Evolutionary conservation across 2,329 filamentous ascomycete genomes (phyloP), one percentile per base, ranked within the genome.

Genomic region (Alternaria consortialis): DNA sequence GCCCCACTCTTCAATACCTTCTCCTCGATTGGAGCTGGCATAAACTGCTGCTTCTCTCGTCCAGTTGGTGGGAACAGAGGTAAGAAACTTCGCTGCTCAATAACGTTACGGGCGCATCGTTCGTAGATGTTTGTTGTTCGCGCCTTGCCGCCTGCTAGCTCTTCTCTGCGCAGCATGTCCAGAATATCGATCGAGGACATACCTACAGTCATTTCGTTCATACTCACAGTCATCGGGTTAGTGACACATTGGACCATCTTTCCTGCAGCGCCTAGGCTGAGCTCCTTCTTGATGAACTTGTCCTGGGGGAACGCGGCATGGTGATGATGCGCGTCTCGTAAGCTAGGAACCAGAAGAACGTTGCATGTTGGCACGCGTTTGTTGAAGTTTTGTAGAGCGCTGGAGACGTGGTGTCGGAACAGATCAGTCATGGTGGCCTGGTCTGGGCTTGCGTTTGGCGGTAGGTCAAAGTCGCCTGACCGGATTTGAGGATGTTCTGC

Each of bases 51-150:
- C 64, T 84, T 87, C 58, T 87, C 84, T 50, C 93, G 85, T 52
- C 91, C 88, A 12, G 89, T 85, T 0, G 94, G 89, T 6, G 95
- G 95, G 74, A 94, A 97, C 1, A 98, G 80, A 0, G 95, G 95
- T 72, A 93, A 93, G 79, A 94, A 98, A 74, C 95, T 93, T 7
- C 94, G 84, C 80, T 98, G 95, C 79, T 97, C 91, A 58, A 99
- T 87, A 17, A 99, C 79, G 68, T 95, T 90, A 20, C 88, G 86
- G 6, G 91, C 88, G 47, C 94, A 80, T n/a, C 94, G 83, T 15
- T 89, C 87, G 71, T 94, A 83, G 27, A 91, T 71, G 67, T 91
- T 88, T 0, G 84, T 77, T 54, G 89, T 85, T 8, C 77, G 77
- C 0, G 85, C 84, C 50, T 83, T 84, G 1, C 85, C 86, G 20